Percentiles rank a stretch among this genome's conserved stretches.
Evolutionary conservation across 257 asterid genomes (phyloP).

Genomic region (Solanum neorickii): DNA sequence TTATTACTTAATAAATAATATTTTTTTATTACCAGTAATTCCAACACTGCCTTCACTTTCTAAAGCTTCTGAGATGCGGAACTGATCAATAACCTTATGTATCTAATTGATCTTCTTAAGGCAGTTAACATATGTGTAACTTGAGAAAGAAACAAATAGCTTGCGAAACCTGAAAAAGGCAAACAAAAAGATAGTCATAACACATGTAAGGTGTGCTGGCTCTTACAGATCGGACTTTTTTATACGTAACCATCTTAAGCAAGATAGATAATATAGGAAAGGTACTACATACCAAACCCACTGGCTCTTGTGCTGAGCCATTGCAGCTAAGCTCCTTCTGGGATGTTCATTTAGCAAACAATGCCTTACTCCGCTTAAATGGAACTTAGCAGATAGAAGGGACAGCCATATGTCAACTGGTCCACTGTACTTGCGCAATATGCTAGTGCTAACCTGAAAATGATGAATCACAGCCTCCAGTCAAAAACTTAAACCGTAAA

Average conservation of each 20-base stretch:
- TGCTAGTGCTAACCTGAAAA: constrained; percentile 58
- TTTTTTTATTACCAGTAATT: neutral
- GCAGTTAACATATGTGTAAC: constrained; percentile 69
- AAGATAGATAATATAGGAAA: neutral
- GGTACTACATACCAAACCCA: constrained; percentile 65
- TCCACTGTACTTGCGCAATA: constrained; percentile 76
- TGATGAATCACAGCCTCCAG: neutral
- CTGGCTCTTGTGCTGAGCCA: constrained; percentile 89
- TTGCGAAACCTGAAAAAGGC: constrained; percentile 68
- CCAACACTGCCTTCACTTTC: neutral
- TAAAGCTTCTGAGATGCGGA: neutral
- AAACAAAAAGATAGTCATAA: neutral
- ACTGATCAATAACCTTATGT: neutral
- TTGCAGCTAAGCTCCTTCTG: constrained; percentile 54
- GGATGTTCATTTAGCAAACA: constrained; percentile 64
- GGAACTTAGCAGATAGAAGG: constrained; percentile 17
- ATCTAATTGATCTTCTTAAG: constrained; percentile 37
- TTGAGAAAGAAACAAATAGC: constrained; percentile 74
- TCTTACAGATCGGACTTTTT: neutral
- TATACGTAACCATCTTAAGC: neutral
- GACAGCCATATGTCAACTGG: constrained; percentile 76
- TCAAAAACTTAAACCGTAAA: neutral
- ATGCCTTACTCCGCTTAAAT: constrained; percentile 14
- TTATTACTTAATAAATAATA: neutral
- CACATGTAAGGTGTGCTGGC: neutral